These are phyloP conservation scores for Candida boidinii DNA, from an alignment of 805 yeast genomes.

Conservation along the genomic window DNA sequence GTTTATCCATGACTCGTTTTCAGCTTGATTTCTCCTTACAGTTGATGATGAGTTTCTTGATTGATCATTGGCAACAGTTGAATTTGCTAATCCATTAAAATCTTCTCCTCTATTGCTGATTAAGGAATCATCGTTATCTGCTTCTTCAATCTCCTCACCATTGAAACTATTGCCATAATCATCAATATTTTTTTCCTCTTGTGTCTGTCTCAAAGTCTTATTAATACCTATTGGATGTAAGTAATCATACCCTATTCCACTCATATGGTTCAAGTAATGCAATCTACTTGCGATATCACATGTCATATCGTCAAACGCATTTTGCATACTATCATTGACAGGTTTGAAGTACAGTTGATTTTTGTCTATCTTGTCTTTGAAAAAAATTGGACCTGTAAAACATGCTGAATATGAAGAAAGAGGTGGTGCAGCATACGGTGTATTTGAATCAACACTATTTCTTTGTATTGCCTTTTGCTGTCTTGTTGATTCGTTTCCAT, in stretches of 20 bases:
- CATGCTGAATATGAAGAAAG: slow-evolving; percentile 46
- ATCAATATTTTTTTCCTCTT: slow-evolving; percentile 15
- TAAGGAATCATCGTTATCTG: slow-evolving; percentile 6
- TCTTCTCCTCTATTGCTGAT: no score
- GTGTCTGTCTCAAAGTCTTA: slow-evolving; percentile 39
- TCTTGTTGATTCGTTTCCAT: slow-evolving; percentile 3
- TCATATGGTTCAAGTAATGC: slow-evolving; percentile 22
- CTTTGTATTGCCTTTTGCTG: slow-evolving; percentile 1
- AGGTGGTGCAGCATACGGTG: slow-evolving; percentile 30
- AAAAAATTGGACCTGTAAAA: slow-evolving; percentile 28
- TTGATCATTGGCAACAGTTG: no score
- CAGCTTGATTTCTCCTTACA: no score
- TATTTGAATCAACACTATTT: neutral
- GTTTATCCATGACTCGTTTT: no score
- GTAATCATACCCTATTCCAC: slow-evolving; percentile 37
- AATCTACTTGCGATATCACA: slow-evolving; percentile 14
- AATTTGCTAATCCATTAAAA: no score
- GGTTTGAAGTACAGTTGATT: neutral
- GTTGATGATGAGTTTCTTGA: no score
- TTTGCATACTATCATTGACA: neutral
- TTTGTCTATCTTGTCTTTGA: slow-evolving; percentile 5
- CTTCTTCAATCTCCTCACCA: slow-evolving; percentile 8
- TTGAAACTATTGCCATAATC: no score
- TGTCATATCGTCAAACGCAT: slow-evolving; percentile 11
- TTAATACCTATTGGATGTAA: slow-evolving; percentile 53